Conservation (phyloP, 2,329 filamentous ascomycete species). For the Xylaria sp. region DNA sequence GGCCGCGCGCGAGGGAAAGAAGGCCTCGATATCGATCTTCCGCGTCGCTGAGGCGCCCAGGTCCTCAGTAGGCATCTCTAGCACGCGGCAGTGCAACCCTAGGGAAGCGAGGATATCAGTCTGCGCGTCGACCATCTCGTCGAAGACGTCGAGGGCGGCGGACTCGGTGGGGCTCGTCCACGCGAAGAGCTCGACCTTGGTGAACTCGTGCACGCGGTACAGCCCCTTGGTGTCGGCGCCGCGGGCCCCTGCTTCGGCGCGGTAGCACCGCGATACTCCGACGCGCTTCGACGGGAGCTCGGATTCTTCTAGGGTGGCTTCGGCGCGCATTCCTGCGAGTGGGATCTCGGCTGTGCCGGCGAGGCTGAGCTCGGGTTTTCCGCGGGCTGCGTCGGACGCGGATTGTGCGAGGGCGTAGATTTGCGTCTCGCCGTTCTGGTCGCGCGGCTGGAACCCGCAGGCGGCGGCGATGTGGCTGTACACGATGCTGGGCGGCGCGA, state of each 20-base stretch:
- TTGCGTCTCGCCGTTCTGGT: slow-evolving; percentile 89
- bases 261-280: slow-evolving; percentile 89
- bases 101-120: slow-evolving; percentile 79
- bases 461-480: slow-evolving; percentile 90
- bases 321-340: slow-evolving; percentile 87
- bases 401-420: slow-evolving; percentile 80
- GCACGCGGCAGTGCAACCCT: slow-evolving; percentile 81
- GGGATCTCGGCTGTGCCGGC: slow-evolving; percentile 95
- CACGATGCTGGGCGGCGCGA: slow-evolving; percentile 86
- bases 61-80: slow-evolving; percentile 90
- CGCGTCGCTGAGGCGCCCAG: slow-evolving; percentile 85
- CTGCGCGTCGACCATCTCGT: slow-evolving; percentile 87
- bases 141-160: slow-evolving; percentile 65
- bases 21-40: slow-evolving; percentile 93
- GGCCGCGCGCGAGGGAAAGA: slow-evolving; percentile 77
- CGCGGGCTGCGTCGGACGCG: slow-evolving; percentile 63
- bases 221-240: slow-evolving; percentile 92
- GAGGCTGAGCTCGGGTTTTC: slow-evolving; percentile 74
- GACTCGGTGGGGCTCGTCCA: slow-evolving; percentile 70
- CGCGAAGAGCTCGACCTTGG: slow-evolving; percentile 96
- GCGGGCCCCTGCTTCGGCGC: slow-evolving; percentile 89
- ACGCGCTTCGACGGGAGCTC: slow-evolving; percentile 80
- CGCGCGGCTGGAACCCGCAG: slow-evolving; percentile 93
- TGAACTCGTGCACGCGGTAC: slow-evolving; percentile 98
- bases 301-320: slow-evolving; percentile 66